Evolutionary conservation across 2,329 filamentous ascomycete species (phyloP).

Genomic region (Cercospora zeae-maydis): DNA sequence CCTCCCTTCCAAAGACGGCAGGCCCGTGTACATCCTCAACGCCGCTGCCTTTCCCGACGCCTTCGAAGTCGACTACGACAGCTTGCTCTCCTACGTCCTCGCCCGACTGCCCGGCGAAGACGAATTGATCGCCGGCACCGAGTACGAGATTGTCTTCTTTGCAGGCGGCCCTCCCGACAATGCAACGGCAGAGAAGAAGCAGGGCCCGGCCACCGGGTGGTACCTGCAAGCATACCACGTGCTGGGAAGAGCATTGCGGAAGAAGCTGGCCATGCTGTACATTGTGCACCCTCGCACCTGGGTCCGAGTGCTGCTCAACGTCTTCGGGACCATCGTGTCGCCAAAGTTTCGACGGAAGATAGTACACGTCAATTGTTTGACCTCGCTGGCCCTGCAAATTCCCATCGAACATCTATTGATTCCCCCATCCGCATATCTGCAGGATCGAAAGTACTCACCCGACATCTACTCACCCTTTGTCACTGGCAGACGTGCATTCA

Average conservation of each 20-base stretch:
- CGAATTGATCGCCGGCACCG: slow-evolving; percentile 51
- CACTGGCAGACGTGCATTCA: slow-evolving; percentile 47
- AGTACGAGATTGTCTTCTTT: slow-evolving; percentile 58
- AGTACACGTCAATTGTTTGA: slow-evolving; percentile 52
- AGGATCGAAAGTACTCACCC: slow-evolving; percentile 50
- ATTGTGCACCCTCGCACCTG: slow-evolving; percentile 57
- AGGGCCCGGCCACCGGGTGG: slow-evolving; percentile 53
- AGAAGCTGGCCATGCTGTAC: slow-evolving; percentile 54
- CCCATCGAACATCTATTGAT: slow-evolving; percentile 53
- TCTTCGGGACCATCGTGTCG: slow-evolving; percentile 56
- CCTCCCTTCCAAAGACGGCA: slow-evolving; percentile 47
- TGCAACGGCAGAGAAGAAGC: slow-evolving; percentile 45
- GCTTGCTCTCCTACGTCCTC: slow-evolving; percentile 54
- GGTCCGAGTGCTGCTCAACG: slow-evolving; percentile 54
- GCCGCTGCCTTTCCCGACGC: slow-evolving; percentile 56
- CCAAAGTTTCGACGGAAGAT: slow-evolving; percentile 58
- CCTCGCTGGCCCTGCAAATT: slow-evolving; percentile 49
- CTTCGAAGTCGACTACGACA: slow-evolving; percentile 53
- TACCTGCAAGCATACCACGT: slow-evolving; percentile 57
- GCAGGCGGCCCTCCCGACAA: slow-evolving; percentile 51
- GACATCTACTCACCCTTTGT: slow-evolving; percentile 49
- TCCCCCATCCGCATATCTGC: slow-evolving; percentile 52
- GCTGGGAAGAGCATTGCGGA: slow-evolving; percentile 52
- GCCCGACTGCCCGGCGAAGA: slow-evolving; percentile 54
- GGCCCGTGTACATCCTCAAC: slow-evolving; percentile 54